phyloP scores from a whole-genome alignment of 495 filamentous ascomycete species.

The Lasiosphaeria hispida region DNA sequence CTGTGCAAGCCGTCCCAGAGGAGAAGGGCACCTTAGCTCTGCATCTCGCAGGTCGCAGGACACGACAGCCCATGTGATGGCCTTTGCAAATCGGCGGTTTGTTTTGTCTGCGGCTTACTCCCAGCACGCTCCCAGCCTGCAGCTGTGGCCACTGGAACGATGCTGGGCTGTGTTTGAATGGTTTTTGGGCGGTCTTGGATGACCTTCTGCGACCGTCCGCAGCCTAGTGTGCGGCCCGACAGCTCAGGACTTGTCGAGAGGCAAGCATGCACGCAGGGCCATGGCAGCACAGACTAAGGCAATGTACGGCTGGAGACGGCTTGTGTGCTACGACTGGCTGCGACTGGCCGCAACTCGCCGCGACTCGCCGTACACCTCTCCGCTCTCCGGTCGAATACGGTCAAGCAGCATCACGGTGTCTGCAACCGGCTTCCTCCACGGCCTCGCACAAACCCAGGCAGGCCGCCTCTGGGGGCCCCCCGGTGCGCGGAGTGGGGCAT shows the following conservation, averaged over 20 bases:
- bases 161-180: no score
- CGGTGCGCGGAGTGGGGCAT: no score
- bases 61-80: neutral
- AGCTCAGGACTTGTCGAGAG: neutral
- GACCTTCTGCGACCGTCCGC: no score
- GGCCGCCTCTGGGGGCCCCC: no score
- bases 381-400: no score
- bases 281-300: constrained; percentile 1
- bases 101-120: constrained; percentile 6
- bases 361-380: no score
- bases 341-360: neutral
- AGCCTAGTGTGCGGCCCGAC: constrained; percentile 6
- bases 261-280: no score
- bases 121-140: neutral
- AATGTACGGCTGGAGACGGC: constrained; percentile 13
- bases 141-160: no score
- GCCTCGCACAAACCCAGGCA: no score
- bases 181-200: no score
- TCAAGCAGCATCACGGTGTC: no score
- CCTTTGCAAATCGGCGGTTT: constrained; percentile 15
- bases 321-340: neutral
- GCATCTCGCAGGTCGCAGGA: constrained; percentile 10
- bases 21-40: constrained; percentile 4
- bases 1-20: constrained; percentile 7
- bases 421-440: no score